Evolutionary conservation across 371 early-diverging fungal species (phyloP), one percentile per base, ranked within the genome.

Genomic region (Mucor indicus): DNA sequence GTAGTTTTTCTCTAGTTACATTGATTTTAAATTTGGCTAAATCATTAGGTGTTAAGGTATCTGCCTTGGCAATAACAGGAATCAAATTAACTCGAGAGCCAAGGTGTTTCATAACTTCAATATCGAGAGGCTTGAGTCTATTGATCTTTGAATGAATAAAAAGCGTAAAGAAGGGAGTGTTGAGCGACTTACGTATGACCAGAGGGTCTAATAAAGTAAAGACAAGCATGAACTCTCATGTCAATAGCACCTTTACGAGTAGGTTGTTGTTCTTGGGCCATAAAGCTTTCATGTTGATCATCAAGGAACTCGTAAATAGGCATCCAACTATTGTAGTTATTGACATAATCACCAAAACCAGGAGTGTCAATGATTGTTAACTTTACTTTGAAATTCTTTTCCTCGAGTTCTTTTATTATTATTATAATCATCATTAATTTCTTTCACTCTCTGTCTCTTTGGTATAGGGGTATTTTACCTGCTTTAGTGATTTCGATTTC

Each of bases 171-270:
- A n/a, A n/a, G n/a, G n/a, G n/a, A n/a, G n/a, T n/a, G n/a, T n/a
- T n/a, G n/a, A n/a, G n/a, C n/a, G 22, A 38, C 44, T 52, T 72
- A 86, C 87, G 82, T 81, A 60, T 89, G 90, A 6, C 91, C 91
- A 37, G 86, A 84, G 23, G 93, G 91, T 36, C 90, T 77, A 55
- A 95, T 90, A 55, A 95, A 93, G 76, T 95, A 95, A 20, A 98
- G 67, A 66, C 93, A 92, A 2, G 92, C 93, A 57, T 98, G 87
- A 13, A 90, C 83, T 44, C 90, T 55, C 36, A 81, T 43, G 66
- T 91, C 90, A 53, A 81, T 78, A 37, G 66, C 61, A 21, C 76
- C 64, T 30, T 69, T 60, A 16, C 85, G 63, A 16, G 75, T 62
- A 17, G 76, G 64, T 33, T 75, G 71, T 29, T 68, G 62, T 53